Base-by-base conservation (phyloP, 768 basidiomycete species). In the Kwoniella europaea region DNA sequence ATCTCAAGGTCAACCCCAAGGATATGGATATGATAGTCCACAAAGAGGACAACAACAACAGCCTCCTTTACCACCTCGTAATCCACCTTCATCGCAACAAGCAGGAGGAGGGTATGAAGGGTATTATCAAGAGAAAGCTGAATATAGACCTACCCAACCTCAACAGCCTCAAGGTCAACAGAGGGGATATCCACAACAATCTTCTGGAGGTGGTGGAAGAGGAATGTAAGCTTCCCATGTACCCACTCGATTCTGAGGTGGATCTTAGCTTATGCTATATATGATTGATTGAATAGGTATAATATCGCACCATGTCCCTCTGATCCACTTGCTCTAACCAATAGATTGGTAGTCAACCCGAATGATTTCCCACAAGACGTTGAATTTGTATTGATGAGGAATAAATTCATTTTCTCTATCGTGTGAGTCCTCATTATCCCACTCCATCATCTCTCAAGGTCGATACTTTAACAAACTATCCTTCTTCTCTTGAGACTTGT, bases 311-410 rank as follows among this genome's bases (percentile, higher is more conserved):
- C 85, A 18, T 87, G 88, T 65, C 91, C 92, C 0, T 89, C 86
- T 67, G 88, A 90, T 61, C 83, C 87, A 1, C 87, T 93, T 27
- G 94, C 93, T 0, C 85, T 93, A 69, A 87, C 89, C 18, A 96
- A 95, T 82, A 90, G 92, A 74, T 80, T 96, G 16, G 88, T 95
- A 55, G 92, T 93, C 35, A 86, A 92, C 82, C 89, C 91, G 1
- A 85, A 86, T 4, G 93, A 97, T 83, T 95, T 95, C 78, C 83
- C 84, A 9, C 73, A 71, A 16, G 85, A 88, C 15, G 89, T 90
- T 5, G 88, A 89, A 62, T 93, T 93, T 82, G 90, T 93, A 52
- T 83, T 91, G 16, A 85, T 95, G 29, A 93, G 94, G 74, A 87
- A 88, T 56, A 77, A 85, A 60, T 95, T 87, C 77, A 87, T 91